These are phyloP conservation scores for Eucalyptus cladocalyx DNA, from an alignment of 345 rosid species.

Conservation along the genomic window DNA sequence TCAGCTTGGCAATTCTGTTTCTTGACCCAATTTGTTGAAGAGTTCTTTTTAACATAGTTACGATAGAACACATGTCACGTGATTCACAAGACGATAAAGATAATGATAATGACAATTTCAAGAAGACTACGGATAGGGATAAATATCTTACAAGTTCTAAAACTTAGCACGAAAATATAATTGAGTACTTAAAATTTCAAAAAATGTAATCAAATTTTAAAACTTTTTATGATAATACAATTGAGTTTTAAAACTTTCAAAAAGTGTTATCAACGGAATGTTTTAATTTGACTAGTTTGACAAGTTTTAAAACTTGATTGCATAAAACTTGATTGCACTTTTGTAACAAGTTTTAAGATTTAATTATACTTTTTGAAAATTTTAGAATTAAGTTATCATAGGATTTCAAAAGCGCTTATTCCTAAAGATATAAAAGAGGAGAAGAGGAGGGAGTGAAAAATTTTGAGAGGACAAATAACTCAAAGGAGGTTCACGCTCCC, in stretches of 20 bases:
- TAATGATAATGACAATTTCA: neutral
- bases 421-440: neutral
- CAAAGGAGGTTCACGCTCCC: neutral
- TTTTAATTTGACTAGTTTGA: too few species aligned
- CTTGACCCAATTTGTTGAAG: neutral
- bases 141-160: too few species aligned
- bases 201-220: too few species aligned
- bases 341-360: too few species aligned
- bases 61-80: rapidly evolving
- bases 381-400: too few species aligned
- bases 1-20: rapidly evolving
- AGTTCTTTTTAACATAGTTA: rapidly evolving
- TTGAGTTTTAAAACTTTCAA: rapidly evolving
- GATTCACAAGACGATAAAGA: neutral
- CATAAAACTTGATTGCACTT: rapidly evolving
- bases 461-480: neutral
- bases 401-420: too few species aligned
- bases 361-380: too few species aligned
- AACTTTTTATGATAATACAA: too few species aligned
- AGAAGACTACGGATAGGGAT: rapidly evolving
- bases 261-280: rapidly evolving
- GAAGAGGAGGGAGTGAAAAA: neutral
- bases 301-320: rapidly evolving
- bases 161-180: rapidly evolving
- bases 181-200: too few species aligned